These are phyloP conservation scores for Tylopilus sp. DNA, from an alignment of 768 basidiomycete species.

Conservation along the genomic window DNA sequence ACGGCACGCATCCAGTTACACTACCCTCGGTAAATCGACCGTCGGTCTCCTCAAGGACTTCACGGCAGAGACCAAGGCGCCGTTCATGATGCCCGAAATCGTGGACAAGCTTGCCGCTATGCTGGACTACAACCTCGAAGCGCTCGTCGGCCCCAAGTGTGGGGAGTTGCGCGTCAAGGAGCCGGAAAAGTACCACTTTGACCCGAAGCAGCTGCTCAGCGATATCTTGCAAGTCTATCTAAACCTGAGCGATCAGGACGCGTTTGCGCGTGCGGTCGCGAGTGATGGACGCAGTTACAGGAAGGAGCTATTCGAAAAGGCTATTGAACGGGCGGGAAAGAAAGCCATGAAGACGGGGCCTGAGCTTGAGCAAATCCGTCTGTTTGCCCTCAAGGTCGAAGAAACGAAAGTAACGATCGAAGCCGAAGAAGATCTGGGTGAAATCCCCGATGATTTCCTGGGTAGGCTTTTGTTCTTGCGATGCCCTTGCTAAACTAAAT, in stretches of 20 bases:
- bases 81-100: conserved; percentile 96
- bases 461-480: conserved; percentile 46
- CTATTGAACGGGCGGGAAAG: conserved; percentile 61
- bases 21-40: conserved; percentile 80
- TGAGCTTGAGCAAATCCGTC: conserved; percentile 67
- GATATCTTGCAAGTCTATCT: conserved; percentile 90
- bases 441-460: conserved; percentile 92
- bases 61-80: conserved; percentile 85
- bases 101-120: conserved; percentile 94
- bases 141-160: conserved; percentile 85
- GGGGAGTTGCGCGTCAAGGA: conserved; percentile 83
- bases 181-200: conserved; percentile 85
- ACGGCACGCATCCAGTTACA: conserved; percentile 81
- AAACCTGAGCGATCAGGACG: conserved; percentile 75
- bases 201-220: conserved; percentile 74
- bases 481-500: background rate
- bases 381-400: conserved; percentile 82
- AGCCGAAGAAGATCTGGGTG: conserved; percentile 89
- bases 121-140: conserved; percentile 91
- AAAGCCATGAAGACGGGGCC: conserved; percentile 67
- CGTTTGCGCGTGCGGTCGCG: conserved; percentile 85
- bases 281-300: conserved; percentile 91
- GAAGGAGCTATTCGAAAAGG: conserved; percentile 77
- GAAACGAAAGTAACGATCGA: conserved; percentile 73
- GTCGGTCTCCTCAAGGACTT: conserved; percentile 90